These are phyloP conservation scores for Annona cherimola DNA, from an alignment of 164 flowering plant genomes.

Conservation along the genomic window DNA sequence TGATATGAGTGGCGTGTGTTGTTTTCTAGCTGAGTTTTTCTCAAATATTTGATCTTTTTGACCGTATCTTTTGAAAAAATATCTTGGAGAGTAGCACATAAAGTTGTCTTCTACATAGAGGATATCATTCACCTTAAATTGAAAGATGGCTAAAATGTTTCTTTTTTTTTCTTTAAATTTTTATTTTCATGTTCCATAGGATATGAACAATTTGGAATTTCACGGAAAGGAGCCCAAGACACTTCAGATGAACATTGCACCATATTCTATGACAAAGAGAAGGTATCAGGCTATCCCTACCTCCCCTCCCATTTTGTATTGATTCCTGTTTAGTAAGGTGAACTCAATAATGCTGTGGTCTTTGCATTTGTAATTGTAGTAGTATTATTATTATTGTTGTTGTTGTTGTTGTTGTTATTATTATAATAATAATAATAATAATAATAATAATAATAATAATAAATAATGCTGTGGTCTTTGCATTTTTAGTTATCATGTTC, in stretches of 20 bases:
- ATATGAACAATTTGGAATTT: slow-evolving; percentile 85
- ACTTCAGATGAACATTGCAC: slow-evolving; percentile 76
- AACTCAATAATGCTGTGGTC: not conserved
- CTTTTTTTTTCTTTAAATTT: not conserved
- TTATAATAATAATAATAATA: no score
- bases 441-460: no score
- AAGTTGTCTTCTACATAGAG: not conserved
- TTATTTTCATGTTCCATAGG: slow-evolving; percentile 28
- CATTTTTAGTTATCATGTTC: not conserved
- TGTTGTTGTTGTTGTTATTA: no score
- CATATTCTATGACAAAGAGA: slow-evolving; percentile 88
- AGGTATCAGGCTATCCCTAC: slow-evolving; percentile 35
- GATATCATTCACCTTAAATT: not conserved
- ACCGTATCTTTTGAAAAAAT: not conserved
- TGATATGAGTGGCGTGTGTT: not conserved
- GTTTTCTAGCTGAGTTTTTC: not conserved
- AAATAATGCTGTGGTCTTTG: not conserved
- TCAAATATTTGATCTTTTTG: not conserved
- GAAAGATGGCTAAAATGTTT: not conserved
- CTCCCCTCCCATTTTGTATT: not conserved
- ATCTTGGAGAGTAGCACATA: not conserved
- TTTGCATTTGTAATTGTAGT: not conserved
- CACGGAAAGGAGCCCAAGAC: slow-evolving; percentile 88
- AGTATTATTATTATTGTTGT: no score
- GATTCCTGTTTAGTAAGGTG: not conserved